Base-by-base conservation (phyloP, 2,329 filamentous ascomycete genomes). In the Xylaria sp. region DNA sequence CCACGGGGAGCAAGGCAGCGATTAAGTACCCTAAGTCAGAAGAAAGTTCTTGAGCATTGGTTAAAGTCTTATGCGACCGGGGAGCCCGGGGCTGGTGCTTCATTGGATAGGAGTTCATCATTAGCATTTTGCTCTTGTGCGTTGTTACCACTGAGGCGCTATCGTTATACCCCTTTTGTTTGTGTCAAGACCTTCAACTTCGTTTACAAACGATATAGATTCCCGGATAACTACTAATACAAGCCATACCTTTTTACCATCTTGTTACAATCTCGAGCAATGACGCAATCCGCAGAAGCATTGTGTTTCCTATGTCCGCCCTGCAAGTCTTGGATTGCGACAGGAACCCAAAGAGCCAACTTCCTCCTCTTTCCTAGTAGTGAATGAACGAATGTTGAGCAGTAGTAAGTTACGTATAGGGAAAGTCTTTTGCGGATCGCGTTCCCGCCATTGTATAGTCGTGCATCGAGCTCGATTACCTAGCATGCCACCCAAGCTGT, bases 101-200 rank as follows among this genome's bases (percentile, higher is more conserved):
- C 75, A 77, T 77, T 77, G 75, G 75, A 74, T 75, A 75, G 75
- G 75, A 74, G 74, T 76, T 76, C 58, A 60, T 55, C 45, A 68
- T 60, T 61, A 47, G 67, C 71, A 72, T 72, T 72, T 36, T 70
- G 53, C 36, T 32, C 45, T 60, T 51, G 14, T 59, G 51, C 55
- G 57, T 51, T 42, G 19, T 59, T 53, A 50, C 59, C 51, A 14
- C 62, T 48, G 32, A 63, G 56, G 34, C 47, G 60, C 57, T 36
- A 53, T 67, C 34, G 36, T 65, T 69, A 69, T 67, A 69, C 60
- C 60, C 47, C 21, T 64, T 60, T 32, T 69, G 45, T 64, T 64
- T 65, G 62, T 61, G 58, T 61, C 56, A 45, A 54, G 48, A 21
- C 50, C 19, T 45, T 61, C n/a, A 17, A 54, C 21, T 39, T 57